Evolutionary conservation across 352 stramenopile genomes (phyloP).

Genomic region (Globisporangium mamillatum): DNA sequence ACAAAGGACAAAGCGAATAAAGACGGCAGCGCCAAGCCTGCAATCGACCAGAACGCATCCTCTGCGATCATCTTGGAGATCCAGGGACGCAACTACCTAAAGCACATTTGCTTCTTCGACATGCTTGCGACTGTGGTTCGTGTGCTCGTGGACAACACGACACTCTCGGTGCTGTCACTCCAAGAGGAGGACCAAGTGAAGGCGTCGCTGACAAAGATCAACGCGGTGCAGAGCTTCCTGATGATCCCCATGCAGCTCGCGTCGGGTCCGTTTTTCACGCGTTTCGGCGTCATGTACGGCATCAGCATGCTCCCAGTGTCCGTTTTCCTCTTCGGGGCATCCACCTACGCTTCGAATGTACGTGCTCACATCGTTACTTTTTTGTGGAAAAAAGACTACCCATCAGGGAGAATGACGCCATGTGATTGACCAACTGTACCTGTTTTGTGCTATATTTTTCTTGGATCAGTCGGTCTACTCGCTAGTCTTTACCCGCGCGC

Average conservation of each 20-base stretch:
- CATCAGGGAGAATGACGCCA: neutral
- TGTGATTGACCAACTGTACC: neutral
- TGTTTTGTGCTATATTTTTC: neutral
- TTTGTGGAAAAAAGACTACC: neutral
- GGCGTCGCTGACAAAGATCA: slow-evolving; percentile 68
- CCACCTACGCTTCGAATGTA: slow-evolving; percentile 59
- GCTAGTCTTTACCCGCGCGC: slow-evolving; percentile 60
- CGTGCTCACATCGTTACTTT: neutral
- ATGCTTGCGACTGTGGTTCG: slow-evolving; percentile 76
- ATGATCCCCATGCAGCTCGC: slow-evolving; percentile 86
- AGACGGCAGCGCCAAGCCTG: slow-evolving; percentile 11
- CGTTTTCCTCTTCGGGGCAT: slow-evolving; percentile 68
- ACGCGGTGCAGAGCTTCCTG: slow-evolving; percentile 80
- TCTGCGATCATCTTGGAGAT: slow-evolving; percentile 58
- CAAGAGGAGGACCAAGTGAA: slow-evolving; percentile 72
- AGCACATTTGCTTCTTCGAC: slow-evolving; percentile 88
- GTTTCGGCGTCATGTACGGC: slow-evolving; percentile 85
- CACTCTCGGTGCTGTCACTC: slow-evolving; percentile 66
- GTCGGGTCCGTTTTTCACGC: slow-evolving; percentile 78
- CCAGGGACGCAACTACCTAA: slow-evolving; percentile 67
- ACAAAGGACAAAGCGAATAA: slow-evolving; percentile 5
- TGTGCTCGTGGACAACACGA: slow-evolving; percentile 82
- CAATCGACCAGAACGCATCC: slow-evolving; percentile 17
- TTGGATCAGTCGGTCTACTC: slow-evolving; percentile 39
- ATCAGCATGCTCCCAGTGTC: slow-evolving; percentile 68